Base-by-base conservation (phyloP, 768 basidiomycete genomes). In the Macrolepiota albuminosa region DNA sequence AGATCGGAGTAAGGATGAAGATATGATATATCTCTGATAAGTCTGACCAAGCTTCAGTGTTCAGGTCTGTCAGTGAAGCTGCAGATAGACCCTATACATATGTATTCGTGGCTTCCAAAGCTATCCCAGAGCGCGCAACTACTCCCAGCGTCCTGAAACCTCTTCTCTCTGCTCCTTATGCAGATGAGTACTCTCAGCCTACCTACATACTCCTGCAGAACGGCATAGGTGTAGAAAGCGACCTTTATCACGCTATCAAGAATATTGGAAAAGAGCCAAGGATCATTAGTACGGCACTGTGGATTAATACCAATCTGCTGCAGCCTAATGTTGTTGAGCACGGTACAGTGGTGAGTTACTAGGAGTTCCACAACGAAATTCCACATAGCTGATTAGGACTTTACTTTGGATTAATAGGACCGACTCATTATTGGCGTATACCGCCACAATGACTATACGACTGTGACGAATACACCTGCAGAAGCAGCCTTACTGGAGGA, bases 51-150 rank as follows among this genome's bases (percentile, higher is more conserved):
- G 46, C 21, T 43, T 3, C 47, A 89, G 89, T 88, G 54, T 80
- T 83, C 64, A 78, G 70, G 37, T 82, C 83, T 3, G 78, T 91
- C 34, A 70, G 68, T 1, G 84, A 84, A 43, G 89, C 89, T 11
- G 76, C 81, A 18, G 86, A 88, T 67, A 68, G 75, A 39, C 67
- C 78, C 0, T 92, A 90, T 69, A 76, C 80, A 47, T 84, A 86
- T 68, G 87, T 89, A 6, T 71, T 92, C 34, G 68, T 90, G 50
- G 78, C 85, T 4, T 89, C 87, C 1, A 92, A 92, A 68, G 84
- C 84, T 4, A 72, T 91, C 18, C 89, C 89, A 4, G 89, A 92
- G 64, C 66, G 88, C 10, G 66, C 73, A 1, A 80, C 77, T 11
- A 89, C 86, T 6, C 74, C 88, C 0, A 68, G 72, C 4, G 69